These are phyloP conservation scores for Andrographis paniculata DNA, from an alignment of 305 asterid genomes.

Conservation along the genomic window DNA sequence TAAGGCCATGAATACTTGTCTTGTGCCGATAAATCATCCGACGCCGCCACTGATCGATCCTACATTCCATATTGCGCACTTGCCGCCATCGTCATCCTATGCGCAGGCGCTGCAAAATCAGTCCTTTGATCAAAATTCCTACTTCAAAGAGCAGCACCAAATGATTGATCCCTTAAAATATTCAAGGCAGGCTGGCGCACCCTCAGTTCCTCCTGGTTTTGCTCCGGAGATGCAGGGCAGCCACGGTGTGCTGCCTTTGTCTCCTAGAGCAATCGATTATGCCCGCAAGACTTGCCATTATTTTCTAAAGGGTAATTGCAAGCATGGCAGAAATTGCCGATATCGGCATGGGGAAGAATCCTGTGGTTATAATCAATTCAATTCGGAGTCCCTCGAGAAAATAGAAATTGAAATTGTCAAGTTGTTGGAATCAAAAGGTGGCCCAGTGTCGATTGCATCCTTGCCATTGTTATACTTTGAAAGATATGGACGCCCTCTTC, in stretches of 20 bases:
- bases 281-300: slow-evolving; percentile 67
- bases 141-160: too few species aligned
- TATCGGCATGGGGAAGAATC: slow-evolving; percentile 46
- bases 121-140: too few species aligned
- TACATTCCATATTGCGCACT: slow-evolving; percentile 24
- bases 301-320: slow-evolving; percentile 70
- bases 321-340: slow-evolving; percentile 80
- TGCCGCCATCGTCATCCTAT: slow-evolving; percentile 24
- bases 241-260: too few species aligned
- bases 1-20: slow-evolving; percentile 29
- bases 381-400: slow-evolving; percentile 54
- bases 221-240: slow-evolving; percentile 35
- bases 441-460: slow-evolving; percentile 81
- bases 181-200: too few species aligned
- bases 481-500: slow-evolving; percentile 56
- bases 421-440: slow-evolving; percentile 58
- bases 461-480: slow-evolving; percentile 73
- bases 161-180: too few species aligned
- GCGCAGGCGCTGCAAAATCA: too few species aligned
- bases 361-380: slow-evolving; percentile 21
- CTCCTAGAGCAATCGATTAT: slow-evolving; percentile 25
- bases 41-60: slow-evolving; percentile 19
- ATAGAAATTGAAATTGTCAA: slow-evolving; percentile 63
- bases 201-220: slow-evolving; percentile 18
- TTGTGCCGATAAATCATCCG: slow-evolving; percentile 19